Conservation (phyloP, 345 rosid genomes). For the Excoecaria agallocha region DNA sequence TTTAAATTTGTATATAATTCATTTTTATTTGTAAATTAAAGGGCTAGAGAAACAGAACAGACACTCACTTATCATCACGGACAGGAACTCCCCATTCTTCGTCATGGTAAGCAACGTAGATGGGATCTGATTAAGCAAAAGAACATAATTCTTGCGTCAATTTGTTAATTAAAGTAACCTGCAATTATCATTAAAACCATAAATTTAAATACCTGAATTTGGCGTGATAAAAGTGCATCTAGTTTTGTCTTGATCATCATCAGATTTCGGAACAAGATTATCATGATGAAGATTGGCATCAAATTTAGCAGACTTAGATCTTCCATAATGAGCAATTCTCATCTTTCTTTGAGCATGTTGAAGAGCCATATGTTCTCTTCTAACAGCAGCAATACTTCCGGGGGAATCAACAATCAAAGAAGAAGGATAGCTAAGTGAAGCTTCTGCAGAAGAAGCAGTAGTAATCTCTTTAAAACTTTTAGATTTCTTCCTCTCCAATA, state of each 20-base stretch:
- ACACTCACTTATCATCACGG: constrained; percentile 49
- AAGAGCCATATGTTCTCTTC: constrained; percentile 61
- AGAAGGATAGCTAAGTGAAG: constrained; percentile 20
- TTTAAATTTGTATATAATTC: not conserved
- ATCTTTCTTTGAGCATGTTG: constrained; percentile 59
- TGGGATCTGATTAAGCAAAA: constrained; percentile 41
- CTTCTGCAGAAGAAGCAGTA: constrained; percentile 10
- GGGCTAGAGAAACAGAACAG: not conserved
- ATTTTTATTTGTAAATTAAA: not conserved
- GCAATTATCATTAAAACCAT: too few relatives aligned
- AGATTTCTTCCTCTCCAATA: constrained; percentile 49
- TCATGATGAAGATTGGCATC: constrained; percentile 32
- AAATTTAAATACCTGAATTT: constrained; percentile 42
- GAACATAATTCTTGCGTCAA: not conserved
- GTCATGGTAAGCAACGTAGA: constrained; percentile 60
- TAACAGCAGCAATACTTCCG: constrained; percentile 61
- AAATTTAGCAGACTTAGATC: constrained; percentile 56
- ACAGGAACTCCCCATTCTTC: constrained; percentile 71
- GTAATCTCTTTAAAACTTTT: constrained; percentile 47
- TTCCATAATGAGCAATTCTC: constrained; percentile 64
- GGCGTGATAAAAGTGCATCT: constrained; percentile 58
- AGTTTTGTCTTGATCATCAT: constrained; percentile 29
- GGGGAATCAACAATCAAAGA: constrained; percentile 45
- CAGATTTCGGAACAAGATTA: constrained; percentile 15
- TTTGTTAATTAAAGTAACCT: too few relatives aligned